Evolutionary conservation across 2,329 filamentous ascomycete species (phyloP).

Genomic region (Fusarium camptoceras): DNA sequence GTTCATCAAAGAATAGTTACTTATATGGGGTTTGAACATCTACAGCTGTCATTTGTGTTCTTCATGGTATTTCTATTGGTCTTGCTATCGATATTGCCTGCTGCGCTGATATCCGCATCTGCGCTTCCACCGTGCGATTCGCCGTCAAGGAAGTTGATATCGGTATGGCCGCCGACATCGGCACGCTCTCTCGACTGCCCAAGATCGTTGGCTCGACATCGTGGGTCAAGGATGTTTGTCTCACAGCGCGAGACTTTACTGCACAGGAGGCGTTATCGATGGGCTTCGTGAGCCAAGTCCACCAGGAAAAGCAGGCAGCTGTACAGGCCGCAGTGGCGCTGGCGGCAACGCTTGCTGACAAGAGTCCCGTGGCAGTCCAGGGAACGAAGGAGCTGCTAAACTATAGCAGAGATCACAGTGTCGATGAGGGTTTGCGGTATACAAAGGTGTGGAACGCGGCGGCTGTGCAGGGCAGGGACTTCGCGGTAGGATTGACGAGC

Average conservation of each 20-base stretch:
- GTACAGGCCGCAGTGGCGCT: constrained; percentile 72
- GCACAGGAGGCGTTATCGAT: constrained; percentile 76
- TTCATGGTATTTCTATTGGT: constrained; percentile 83
- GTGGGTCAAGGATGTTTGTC: constrained; percentile 83
- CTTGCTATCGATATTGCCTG: constrained; percentile 80
- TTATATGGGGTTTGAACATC: constrained; percentile 26
- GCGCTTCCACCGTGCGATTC: constrained; percentile 69
- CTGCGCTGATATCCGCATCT: constrained; percentile 77
- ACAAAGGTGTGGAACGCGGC: constrained; percentile 89
- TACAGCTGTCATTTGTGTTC: constrained; percentile 80
- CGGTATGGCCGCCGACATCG: constrained; percentile 82
- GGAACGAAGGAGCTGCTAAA: constrained; percentile 90
- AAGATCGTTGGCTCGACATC: constrained; percentile 76
- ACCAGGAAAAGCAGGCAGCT: constrained; percentile 71
- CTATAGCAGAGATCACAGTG: constrained; percentile 80
- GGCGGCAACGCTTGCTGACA: constrained; percentile 75
- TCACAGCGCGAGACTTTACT: constrained; percentile 77
- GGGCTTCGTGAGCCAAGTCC: constrained; percentile 76
- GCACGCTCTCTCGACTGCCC: constrained; percentile 78
- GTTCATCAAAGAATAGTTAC: constrained; percentile 1
- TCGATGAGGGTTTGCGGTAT: constrained; percentile 84
- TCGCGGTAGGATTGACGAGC: constrained; percentile 78
- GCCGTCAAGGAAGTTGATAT: constrained; percentile 87
- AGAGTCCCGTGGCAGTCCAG: constrained; percentile 89
- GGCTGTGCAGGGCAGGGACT: constrained; percentile 83